Evolutionary conservation across 2,329 filamentous ascomycete species (phyloP).

Genomic region (Ophiognomonia clavigignenti-juglandacearum): DNA sequence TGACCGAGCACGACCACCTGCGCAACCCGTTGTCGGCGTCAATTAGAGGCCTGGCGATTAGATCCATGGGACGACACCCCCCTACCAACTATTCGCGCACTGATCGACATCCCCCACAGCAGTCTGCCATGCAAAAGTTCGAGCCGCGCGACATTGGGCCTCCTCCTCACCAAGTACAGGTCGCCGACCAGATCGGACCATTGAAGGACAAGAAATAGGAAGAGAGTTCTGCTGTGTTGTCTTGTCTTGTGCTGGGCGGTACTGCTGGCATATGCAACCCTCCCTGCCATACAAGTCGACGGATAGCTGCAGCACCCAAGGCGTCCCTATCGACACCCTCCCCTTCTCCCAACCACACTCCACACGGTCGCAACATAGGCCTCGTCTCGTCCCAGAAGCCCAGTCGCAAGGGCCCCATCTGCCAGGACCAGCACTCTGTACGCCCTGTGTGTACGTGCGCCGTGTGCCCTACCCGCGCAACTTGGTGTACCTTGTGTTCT

Average conservation of each 20-base stretch:
- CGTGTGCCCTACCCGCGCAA: not conserved
- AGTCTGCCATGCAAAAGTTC: not conserved
- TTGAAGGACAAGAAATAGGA: no score
- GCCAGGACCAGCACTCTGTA: slow-evolving; percentile 5
- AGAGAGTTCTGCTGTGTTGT: no score
- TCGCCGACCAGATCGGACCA: slow-evolving; percentile 10
- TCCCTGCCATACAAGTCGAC: slow-evolving; percentile 20
- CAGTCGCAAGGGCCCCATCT: slow-evolving; percentile 10
- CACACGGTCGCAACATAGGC: slow-evolving; percentile 1
- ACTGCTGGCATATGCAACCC: slow-evolving; percentile 18
- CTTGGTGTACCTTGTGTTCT: slow-evolving; percentile 8
- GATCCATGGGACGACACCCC: not conserved
- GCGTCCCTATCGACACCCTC: slow-evolving; percentile 21
- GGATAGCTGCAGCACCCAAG: slow-evolving; percentile 25
- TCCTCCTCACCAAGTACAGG: slow-evolving; percentile 5
- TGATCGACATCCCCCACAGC: not conserved
- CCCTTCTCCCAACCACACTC: not conserved
- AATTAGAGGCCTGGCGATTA: not conserved
- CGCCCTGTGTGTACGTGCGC: not conserved
- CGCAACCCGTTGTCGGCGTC: not conserved
- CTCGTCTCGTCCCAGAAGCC: slow-evolving; percentile 8
- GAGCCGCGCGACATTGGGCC: not conserved
- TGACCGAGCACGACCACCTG: not conserved
- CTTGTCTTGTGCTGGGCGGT: no score
- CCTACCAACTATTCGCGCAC: not conserved